A percentile compares a stretch with the other conserved stretches of the same genome.
phyloP scores from a whole-genome alignment of 2,329 filamentous ascomycete genomes.

The Colletotrichum melonis region DNA sequence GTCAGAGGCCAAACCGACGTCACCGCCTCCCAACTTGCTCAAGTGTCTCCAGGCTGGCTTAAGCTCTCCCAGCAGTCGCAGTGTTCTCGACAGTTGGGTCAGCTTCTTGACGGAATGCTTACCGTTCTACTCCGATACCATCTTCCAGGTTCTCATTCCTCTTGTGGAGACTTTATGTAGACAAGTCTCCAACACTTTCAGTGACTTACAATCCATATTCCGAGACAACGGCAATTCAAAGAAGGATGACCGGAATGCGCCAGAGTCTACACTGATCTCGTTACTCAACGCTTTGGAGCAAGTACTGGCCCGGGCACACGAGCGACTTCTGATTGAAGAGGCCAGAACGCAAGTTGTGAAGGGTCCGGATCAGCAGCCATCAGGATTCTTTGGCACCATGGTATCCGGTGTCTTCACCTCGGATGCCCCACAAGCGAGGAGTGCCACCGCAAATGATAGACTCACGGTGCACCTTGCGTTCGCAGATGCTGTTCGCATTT shows the following conservation, averaged over 20 bases:
- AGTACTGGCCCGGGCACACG: slow-evolving; percentile 87
- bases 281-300: slow-evolving; percentile 94
- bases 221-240: slow-evolving; percentile 42
- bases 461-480: slow-evolving; percentile 96
- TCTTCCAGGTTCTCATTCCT: slow-evolving; percentile 91
- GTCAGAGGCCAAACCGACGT: slow-evolving; percentile 46
- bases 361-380: slow-evolving; percentile 81
- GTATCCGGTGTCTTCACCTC: slow-evolving; percentile 90
- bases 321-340: slow-evolving; percentile 82
- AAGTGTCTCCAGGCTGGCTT: slow-evolving; percentile 87
- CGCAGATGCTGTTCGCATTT: slow-evolving; percentile 93
- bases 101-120: slow-evolving; percentile 85
- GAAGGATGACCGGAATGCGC: slow-evolving; percentile 52
- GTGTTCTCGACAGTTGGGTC: slow-evolving; percentile 92
- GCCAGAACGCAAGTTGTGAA: slow-evolving; percentile 75
- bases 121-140: slow-evolving; percentile 83
- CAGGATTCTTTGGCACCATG: slow-evolving; percentile 91
- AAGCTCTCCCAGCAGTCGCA: slow-evolving; percentile 76
- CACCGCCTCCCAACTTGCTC: slow-evolving; percentile 79
- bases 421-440: slow-evolving; percentile 81
- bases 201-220: slow-evolving; percentile 75
- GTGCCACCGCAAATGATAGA: slow-evolving; percentile 89
- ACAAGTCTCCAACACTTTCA: slow-evolving; percentile 80
- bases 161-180: slow-evolving; percentile 89
- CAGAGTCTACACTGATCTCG: slow-evolving; percentile 82